Base-by-base conservation (phyloP, 2,329 filamentous ascomycete genomes). In the Xylariaceae sp. region DNA sequence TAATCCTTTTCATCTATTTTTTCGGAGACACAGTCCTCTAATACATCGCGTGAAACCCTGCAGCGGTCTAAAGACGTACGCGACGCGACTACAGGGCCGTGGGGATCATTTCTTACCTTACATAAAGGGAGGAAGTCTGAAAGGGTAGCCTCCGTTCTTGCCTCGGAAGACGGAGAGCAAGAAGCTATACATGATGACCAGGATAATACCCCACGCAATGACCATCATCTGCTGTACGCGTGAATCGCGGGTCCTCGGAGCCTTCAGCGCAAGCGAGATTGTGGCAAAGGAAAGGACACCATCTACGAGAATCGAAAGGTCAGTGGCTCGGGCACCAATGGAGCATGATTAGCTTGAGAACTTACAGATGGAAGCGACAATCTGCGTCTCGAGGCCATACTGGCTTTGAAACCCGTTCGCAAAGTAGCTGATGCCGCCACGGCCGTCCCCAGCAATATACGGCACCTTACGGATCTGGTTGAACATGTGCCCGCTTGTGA, bases 401-500 rank as follows among this genome's bases (percentile, higher is more conserved):
- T 98, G 92, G 61, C 81, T 95, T 63, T 90, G 88, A 66, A 98
- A 98, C 1, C 92, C 90, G 27, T 75, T 74, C 3, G 90, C 87
- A 63, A 98, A 92, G 63, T 97, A 97, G 58, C 68, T 85, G 46
- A 98, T 78, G 4, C 88, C 88, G 13, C 92, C 92, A 38, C 76
- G 80, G 26, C 88, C 87, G 59, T 97, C 81, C 29, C 84, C 85
- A 29, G 81, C 74, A 21, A 97, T 88, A 55, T 98, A 98, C 3
- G 92, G 92, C 3, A 94, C 87, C 62, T 92, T 90, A 53, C 94
- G 80, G 59, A 98, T 98, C 59, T 96, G 89, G 65, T 97, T 98
- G 75, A 94, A 98, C 94, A 98, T 98, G 66, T 97, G 89, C 27
- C 92, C 94, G 54, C 85, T 92, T 32, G 85, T 96, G 67, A 97